Percentiles rank a stretch among this genome's conserved stretches.
These are phyloP conservation scores for Talaromyces sp. DNA, from an alignment of 2,329 filamentous ascomycete species.

Conservation along the genomic window DNA sequence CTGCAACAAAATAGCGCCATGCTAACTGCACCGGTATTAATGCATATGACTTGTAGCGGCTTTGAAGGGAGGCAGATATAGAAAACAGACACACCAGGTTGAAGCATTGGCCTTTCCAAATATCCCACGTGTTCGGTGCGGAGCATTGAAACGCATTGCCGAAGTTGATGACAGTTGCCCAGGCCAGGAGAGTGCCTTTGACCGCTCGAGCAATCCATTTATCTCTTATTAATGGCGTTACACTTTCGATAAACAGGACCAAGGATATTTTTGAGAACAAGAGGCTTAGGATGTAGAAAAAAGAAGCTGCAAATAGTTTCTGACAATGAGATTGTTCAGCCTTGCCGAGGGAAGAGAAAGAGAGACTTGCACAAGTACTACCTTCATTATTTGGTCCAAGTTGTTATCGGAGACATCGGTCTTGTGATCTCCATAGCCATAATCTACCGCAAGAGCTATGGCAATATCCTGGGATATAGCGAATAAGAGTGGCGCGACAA, in stretches of 20 bases:
- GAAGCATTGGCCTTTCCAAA: constrained; percentile 22
- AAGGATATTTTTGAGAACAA: constrained; percentile 26
- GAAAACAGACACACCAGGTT: constrained; percentile 20
- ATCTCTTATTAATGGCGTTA: constrained; percentile 23
- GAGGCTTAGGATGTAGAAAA: constrained; percentile 24
- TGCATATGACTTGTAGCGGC: neutral
- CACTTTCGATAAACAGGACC: constrained; percentile 23
- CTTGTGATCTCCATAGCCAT: constrained; percentile 25
- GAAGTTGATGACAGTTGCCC: constrained; percentile 21
- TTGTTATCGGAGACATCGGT: constrained; percentile 17
- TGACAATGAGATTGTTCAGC: constrained; percentile 10
- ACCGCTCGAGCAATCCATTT: constrained; percentile 19
- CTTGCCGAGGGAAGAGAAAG: neutral
- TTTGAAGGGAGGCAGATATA: neutral
- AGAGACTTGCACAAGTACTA: constrained; percentile 10
- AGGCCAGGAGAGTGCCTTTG: constrained; percentile 18
- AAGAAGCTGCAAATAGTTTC: constrained; percentile 23
- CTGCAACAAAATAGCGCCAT: constrained; percentile 23
- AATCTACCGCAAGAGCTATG: constrained; percentile 23
- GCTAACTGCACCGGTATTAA: constrained; percentile 16
- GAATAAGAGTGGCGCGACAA: constrained; percentile 23
- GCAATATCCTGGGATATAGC: constrained; percentile 21
- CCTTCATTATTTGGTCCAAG: constrained; percentile 24
- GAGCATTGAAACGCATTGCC: constrained; percentile 24
- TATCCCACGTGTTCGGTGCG: constrained; percentile 22